Evolutionary conservation across 306 rosid genomes (phyloP).

Genomic region (Argentina anserina): DNA sequence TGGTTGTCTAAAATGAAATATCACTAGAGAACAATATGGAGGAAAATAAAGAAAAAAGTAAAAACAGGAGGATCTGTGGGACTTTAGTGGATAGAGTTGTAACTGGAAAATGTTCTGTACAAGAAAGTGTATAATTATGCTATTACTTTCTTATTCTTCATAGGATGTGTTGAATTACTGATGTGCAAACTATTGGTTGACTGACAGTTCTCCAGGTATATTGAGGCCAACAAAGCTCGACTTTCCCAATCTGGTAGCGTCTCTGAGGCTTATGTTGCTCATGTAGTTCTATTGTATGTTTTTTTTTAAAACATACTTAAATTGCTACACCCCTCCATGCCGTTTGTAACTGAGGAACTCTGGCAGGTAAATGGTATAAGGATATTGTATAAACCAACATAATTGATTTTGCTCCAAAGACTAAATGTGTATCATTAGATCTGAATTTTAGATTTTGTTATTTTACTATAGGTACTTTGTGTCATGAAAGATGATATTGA

Average conservation of each 20-base stretch:
- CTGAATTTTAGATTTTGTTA: too few species aligned
- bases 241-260: conserved; percentile 56
- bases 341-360: conserved; percentile 92
- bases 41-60: neutral
- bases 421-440: too few species aligned
- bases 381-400: too few species aligned
- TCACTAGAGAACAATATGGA: neutral
- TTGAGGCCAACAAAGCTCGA: conserved; percentile 89
- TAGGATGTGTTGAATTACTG: neutral
- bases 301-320: conserved; percentile 79
- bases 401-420: too few species aligned
- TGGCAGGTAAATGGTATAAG: conserved; percentile 69
- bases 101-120: neutral
- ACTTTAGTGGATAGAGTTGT: neutral
- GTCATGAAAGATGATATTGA: too few species aligned
- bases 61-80: neutral
- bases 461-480: too few species aligned
- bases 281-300: conserved; percentile 80
- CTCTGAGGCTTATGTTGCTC: conserved; percentile 56
- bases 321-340: conserved; percentile 93
- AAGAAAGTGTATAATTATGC: neutral
- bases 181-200: neutral
- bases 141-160: neutral
- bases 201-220: conserved; percentile 55
- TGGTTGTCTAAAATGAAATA: neutral